Base-by-base conservation (phyloP, 148 eudicot species). In the Camellia sinensis region DNA sequence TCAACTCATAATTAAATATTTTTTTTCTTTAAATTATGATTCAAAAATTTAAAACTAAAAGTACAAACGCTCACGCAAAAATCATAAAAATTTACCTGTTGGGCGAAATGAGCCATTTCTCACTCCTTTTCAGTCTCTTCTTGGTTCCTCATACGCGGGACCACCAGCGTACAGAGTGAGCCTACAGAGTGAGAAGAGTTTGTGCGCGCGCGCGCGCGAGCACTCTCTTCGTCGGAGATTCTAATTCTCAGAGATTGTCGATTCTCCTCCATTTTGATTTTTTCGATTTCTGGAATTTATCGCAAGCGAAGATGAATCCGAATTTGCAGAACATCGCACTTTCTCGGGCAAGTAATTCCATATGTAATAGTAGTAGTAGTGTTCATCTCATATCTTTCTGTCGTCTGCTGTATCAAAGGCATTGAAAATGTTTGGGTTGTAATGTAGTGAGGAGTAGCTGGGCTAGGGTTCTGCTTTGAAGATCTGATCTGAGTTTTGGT, bases 401-500 rank as follows among this genome's bases (percentile, higher is more conserved):
- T 22, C 40, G 13, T 22, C 40, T 22, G 67, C 29, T 48, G 21
- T 46, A 1, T 29, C 50, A 46, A 48, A 45, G 21, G 56, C 50
- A 21, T 19, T 71, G 74, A 29, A 46, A 50, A 21, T 19, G 74
- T 46, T 71, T 46, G 29, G 21, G 41, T 64, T 73, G 37, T 53
- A 19, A 18, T 4, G 60, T 37, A 52, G 80, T 45, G 70, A 52
- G 48, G 80, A 52, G 37, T 29, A 29, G 37, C 1, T 29, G 37
- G 37, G 37, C 12, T 52, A 63, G 70, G 79, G 3, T 76, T 63
- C 79, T 76, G 57, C 70, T 63, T 17, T 62, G 46, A 18, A 76
- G 79, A 76, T 76, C 70, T 63, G 59, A 62, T 76, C 79, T 14
- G 70, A 21, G 21, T 76, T 62, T 91, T 72, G 79, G 91, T 85